Evolutionary conservation across 352 stramenopile genomes (phyloP), one percentile per base, ranked within the genome.

Genomic region (Pythium apleroticum): DNA sequence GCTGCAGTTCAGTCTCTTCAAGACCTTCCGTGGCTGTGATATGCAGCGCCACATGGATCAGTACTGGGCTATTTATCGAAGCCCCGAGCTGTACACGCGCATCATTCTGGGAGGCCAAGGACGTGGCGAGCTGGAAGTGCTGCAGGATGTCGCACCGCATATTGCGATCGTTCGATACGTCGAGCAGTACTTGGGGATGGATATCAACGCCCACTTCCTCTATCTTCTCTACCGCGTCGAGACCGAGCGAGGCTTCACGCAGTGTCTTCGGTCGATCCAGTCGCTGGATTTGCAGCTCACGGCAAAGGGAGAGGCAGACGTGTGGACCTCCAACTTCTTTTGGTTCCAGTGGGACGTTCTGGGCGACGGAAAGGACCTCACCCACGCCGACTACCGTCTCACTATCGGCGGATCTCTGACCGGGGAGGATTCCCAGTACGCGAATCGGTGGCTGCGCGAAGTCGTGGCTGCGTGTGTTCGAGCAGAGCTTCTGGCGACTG

Each of bases 101-200:
- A 11, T 39, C 33, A 39, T 39, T 15, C 33, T 39, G 33, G 33
- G 33, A 15, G 30, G 9, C 9, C 30, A 39, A 15, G 11, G 33
- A 9, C 33, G 11, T 3, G 7, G 33, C 33, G 33, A 3, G 10
- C 33, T 39, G 43, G 25, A 67, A 12, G 24, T 71, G 6, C 20
- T 72, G 8, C 65, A 72, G 39, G 1, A 30, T 10, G 39, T 71
- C 28, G 31, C 50, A 17, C 41, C 39, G 0, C 52, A 71, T 30
- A 25, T 66, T 7, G 41, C 48, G 0, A 53, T 71, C 25, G 22
- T 71, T 27, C 65, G 55, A 8, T 35, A 14, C 33, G 39, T 63
- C 3, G 58, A 66, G 24, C 0, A 59, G 43, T 71, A 63, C 41
- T 50, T 49, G 14, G 22, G n/a, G 9, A 41, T 72, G 17, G 0